phyloP scores from a whole-genome alignment of 345 rosid species.

The Passiflora organensis region DNA sequence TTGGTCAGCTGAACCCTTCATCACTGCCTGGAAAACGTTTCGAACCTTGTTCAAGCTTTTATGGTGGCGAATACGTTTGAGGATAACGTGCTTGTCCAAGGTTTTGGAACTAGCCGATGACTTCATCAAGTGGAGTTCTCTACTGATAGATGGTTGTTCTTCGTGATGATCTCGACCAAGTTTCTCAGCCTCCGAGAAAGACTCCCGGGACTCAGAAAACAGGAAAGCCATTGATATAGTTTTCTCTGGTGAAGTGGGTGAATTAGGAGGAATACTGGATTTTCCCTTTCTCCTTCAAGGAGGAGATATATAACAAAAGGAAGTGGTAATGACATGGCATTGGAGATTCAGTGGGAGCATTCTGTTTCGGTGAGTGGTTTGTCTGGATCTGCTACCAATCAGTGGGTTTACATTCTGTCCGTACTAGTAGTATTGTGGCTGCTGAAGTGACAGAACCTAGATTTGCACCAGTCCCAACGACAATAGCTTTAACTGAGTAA shows the following conservation, averaged over 20 bases:
- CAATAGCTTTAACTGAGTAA: too few relatives aligned
- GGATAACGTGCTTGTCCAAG: constrained; percentile 32
- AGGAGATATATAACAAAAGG: background rate
- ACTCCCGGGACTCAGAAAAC: constrained; percentile 6
- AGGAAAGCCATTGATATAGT: constrained; percentile 5
- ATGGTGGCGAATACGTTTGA: constrained; percentile 43
- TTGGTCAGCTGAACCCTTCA: constrained; percentile 11
- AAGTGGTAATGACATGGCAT: background rate
- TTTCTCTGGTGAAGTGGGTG: background rate
- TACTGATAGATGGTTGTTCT: constrained; percentile 14
- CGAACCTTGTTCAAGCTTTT: constrained; percentile 28
- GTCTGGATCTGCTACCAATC: too few relatives aligned
- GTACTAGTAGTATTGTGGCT: too few relatives aligned
- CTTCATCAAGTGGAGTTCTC: constrained; percentile 32
- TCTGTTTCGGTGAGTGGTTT: background rate
- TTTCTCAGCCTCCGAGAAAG: constrained; percentile 11
- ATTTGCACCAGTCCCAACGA: too few relatives aligned
- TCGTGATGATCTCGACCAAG: constrained; percentile 6
- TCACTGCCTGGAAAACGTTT: constrained; percentile 28
- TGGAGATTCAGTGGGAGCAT: background rate
- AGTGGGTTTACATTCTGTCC: too few relatives aligned
- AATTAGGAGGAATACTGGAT: too few relatives aligned
- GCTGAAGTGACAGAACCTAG: too few relatives aligned
- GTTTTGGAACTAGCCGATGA: constrained; percentile 23
- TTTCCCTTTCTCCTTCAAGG: background rate